Evolutionary conservation across 73 alveolate species (phyloP), one percentile per base, ranked within the genome.

Genomic region (Uronychia binucleata): DNA sequence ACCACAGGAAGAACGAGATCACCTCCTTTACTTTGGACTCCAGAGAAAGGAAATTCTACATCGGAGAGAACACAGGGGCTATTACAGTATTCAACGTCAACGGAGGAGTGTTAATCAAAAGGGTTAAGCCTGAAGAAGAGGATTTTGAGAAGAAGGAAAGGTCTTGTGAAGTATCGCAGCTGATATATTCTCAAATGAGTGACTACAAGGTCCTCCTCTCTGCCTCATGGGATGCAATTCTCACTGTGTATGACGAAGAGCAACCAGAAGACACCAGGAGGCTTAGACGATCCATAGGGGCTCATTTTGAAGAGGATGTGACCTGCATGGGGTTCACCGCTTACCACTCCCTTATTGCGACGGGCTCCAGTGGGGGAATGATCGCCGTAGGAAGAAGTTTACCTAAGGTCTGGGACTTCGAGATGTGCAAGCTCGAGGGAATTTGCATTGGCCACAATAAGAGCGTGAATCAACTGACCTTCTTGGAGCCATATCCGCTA

Each of bases 181-280:
- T 46, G n/a, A 46, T 46, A 11, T 46, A 46, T 46, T 46, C 67
- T 46, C 19, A 46, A 46, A 46, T 46, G 67, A 19, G 67, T 11
- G 94, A 94, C 28, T 92, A 94, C 57, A 86, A 93, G 80, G 31
- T 97, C 75, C 87, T 97, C 14, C 91, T 95, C 29, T 83, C 99
- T 35, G 89, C 99, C 1, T 86, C 95, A 33, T 88, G 95, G 96
- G 99, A 97, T 87, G 92, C 98, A 19, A 83, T 95, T 74, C 95
- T 97, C 11, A 26, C 90, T 58, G 94, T 97, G 34, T 97, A 96
- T 96, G 98, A 97, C 88, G 98, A 95, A 81, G 86, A 89, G 33
- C 92, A 94, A 67, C 95, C 98, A 0, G 99, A 97, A 92, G 98
- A 95, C 86, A 83, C 97, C 32, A 93, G 87, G 31, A 82, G 92